Base-by-base conservation (phyloP, 441 rosid genomes). In the Populus hybrid region DNA sequence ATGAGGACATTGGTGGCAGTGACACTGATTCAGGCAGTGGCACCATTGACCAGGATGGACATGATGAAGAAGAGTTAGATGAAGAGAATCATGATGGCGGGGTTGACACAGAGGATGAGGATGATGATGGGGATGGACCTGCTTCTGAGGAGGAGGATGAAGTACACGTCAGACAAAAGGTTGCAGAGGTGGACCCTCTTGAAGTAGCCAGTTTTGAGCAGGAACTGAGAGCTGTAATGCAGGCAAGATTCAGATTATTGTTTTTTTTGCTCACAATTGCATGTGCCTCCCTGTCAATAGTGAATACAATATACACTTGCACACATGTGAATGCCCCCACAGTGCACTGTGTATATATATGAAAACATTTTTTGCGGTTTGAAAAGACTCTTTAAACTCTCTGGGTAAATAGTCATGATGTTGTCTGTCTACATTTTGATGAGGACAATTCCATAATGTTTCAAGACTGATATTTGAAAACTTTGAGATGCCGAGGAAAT, bases 201-300 rank as follows among this genome's bases (percentile, higher is more conserved):
- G 99, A 97, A 86, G 86, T 84, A 71, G 94, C 91, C 2, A 88
- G 83, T 85, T 97, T 97, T 82, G 99, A 93, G 78, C 86, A 86
- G 90, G 99, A 94, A 84, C 90, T 97, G 64, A 87, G 89, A 85
- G 97, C 99, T 80, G 95, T 97, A 64, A 84, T 97, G 87, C 98
- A 97, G 97, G 99, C 83, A 89, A 86, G 93, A 73, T 76, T 77
- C 73, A 63, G 68, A 73, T 78, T 35, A 9, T 42, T 61, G 42
- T 42, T 80, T 20, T 38, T 74, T 16, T 67, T 70, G 2, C 61
- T 75, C 23, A 53, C 69, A 38, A 73, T 26, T 73, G 66, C 26
- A 11, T 10, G 31, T 75, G 11, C 28, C 77, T 26, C 8, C 21
- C 28, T 16, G 3, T n/a, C 40, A 8, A 29, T 3, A 7, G 11